Conservation (phyloP, 331 rosid species). For the Acacia pycnantha region DNA sequence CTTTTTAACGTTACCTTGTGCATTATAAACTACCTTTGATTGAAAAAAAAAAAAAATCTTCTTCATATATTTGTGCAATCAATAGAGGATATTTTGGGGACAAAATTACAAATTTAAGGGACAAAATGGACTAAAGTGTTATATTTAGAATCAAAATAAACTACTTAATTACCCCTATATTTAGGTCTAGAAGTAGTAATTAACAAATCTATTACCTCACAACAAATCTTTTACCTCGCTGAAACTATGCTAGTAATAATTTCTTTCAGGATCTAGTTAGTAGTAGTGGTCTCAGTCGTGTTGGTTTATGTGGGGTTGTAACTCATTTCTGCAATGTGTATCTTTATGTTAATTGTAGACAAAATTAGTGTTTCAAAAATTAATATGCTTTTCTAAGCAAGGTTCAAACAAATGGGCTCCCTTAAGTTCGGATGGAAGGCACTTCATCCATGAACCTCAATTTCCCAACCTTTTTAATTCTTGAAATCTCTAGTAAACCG, state of each 20-base stretch:
- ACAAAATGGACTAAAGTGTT: too few relatives aligned
- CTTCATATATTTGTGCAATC: too few relatives aligned
- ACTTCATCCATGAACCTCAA: not conserved
- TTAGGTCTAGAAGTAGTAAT: too few relatives aligned
- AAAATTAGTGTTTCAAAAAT: not conserved
- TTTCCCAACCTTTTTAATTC: not conserved
- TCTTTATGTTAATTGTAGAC: not conserved
- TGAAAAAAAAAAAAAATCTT: too few relatives aligned
- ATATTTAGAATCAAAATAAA: too few relatives aligned
- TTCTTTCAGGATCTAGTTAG: not conserved
- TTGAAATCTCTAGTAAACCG: too few relatives aligned
- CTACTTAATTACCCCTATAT: too few relatives aligned
- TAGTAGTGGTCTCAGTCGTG: not conserved
- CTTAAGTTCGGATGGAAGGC: not conserved
- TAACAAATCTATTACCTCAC: too few relatives aligned
- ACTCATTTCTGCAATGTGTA: not conserved
- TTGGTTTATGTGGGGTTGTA: not conserved
- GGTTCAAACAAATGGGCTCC: not conserved
- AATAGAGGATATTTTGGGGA: too few relatives aligned
- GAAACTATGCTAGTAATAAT: not conserved
- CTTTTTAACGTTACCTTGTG: too few relatives aligned
- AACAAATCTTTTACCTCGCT: not conserved
- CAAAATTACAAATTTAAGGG: too few relatives aligned
- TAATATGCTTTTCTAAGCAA: not conserved
- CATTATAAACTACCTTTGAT: too few relatives aligned